Evolutionary conservation across 345 rosid species (phyloP).

Genomic region (Gynandropsis gynandra): DNA sequence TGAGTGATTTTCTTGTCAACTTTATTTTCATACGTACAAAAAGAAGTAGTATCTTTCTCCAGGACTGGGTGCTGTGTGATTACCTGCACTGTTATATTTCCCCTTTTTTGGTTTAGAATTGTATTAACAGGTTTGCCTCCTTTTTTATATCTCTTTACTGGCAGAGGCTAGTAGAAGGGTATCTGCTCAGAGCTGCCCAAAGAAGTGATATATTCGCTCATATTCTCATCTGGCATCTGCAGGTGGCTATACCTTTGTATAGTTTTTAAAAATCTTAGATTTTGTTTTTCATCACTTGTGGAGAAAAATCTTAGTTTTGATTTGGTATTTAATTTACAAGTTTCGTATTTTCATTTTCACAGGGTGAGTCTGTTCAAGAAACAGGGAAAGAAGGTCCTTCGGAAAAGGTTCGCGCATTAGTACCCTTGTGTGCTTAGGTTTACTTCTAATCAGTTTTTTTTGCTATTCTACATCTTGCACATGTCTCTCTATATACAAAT

Average conservation of each 20-base stretch:
- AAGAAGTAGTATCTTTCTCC: constrained; percentile 8
- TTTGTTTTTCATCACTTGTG: background rate
- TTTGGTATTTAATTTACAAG: constrained; percentile 19
- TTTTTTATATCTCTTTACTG: constrained; percentile 13
- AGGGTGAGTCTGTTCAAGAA: constrained; percentile 84
- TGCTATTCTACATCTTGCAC: constrained; percentile 3
- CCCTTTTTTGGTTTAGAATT: constrained; percentile 6
- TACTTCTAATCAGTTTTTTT: constrained; percentile 13
- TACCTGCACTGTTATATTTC: constrained; percentile 9
- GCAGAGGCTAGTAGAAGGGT: constrained; percentile 94
- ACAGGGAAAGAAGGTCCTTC: constrained; percentile 51
- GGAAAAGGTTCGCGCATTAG: constrained; percentile 45
- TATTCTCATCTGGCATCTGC: constrained; percentile 95
- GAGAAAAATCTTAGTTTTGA: constrained; percentile 2
- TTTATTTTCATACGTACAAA: background rate
- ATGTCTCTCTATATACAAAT: background rate
- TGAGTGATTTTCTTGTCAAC: constrained; percentile 9
- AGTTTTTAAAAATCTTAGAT: constrained; percentile 16
- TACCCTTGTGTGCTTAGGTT: constrained; percentile 9
- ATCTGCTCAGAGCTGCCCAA: constrained; percentile 94
- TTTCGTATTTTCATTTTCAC: constrained; percentile 27
- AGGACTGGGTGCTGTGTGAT: constrained; percentile 3
- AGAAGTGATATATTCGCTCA: constrained; percentile 96
- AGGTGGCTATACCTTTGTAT: constrained; percentile 41
- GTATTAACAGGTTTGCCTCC: constrained; percentile 9